Percentiles rank a stretch among this genome's conserved stretches.
phyloP scores from a whole-genome alignment of 371 early-diverging fungal species.

The Neoconidiobolus thromboides region DNA sequence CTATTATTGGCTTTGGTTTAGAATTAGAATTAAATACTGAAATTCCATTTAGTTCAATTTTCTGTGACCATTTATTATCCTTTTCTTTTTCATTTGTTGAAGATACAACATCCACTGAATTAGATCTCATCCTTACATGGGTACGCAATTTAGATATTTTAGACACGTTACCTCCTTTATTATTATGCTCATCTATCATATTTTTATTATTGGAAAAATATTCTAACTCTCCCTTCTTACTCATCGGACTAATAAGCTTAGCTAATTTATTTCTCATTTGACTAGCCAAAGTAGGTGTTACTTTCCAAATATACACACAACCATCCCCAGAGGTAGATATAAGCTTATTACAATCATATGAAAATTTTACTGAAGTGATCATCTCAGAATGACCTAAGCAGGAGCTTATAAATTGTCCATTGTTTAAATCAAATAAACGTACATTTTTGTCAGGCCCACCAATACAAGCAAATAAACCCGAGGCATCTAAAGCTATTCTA shows the following conservation, averaged over 20 bases:
- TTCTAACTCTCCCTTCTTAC: no score
- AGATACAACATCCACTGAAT: no score
- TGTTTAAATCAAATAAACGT: slow-evolving; percentile 49
- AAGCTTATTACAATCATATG: slow-evolving; percentile 26
- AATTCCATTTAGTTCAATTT: no score
- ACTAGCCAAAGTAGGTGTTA: slow-evolving; percentile 26
- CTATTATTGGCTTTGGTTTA: no score
- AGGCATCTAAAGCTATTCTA: slow-evolving; percentile 47
- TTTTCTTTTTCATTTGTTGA: no score
- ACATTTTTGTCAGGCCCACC: slow-evolving; percentile 54
- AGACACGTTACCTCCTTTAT: no score
- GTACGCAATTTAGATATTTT: no score
- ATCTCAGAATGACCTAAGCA: slow-evolving; percentile 56
- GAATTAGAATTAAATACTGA: no score
- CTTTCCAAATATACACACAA: slow-evolving; percentile 55
- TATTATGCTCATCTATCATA: no score
- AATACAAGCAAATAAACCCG: slow-evolving; percentile 48
- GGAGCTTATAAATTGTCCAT: slow-evolving; percentile 37
- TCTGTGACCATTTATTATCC: no score
- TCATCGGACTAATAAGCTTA: slow-evolving; percentile 2
- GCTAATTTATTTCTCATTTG: slow-evolving; percentile 19
- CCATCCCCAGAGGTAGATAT: slow-evolving; percentile 62
- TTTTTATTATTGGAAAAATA: no score
- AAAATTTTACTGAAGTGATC: slow-evolving; percentile 53
- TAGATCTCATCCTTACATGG: no score